phyloP scores from a whole-genome alignment of 768 basidiomycete species.

The Lentinula sp. region DNA sequence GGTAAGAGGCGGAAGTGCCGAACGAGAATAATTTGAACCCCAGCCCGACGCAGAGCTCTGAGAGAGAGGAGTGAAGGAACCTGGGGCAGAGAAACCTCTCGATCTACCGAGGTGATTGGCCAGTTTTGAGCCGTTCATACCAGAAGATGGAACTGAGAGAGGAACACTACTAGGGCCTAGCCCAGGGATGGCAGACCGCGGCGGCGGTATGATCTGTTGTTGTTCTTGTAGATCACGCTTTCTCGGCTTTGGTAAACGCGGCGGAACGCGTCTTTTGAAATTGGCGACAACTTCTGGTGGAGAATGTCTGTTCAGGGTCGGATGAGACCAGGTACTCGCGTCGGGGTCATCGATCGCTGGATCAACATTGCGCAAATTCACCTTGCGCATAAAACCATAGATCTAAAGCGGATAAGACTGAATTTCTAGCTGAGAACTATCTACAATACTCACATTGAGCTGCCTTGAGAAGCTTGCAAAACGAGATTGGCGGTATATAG shows the following conservation, averaged over 20 bases:
- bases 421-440: slow-evolving; percentile 18
- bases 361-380: slow-evolving; percentile 92
- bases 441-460: slow-evolving; percentile 71
- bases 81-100: slow-evolving; percentile 80
- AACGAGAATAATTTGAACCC: slow-evolving; percentile 52
- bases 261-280: slow-evolving; percentile 93
- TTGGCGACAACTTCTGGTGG: slow-evolving; percentile 86
- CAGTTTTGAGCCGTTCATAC: slow-evolving; percentile 32
- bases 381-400: slow-evolving; percentile 98
- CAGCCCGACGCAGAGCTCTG: slow-evolving; percentile 43
- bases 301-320: slow-evolving; percentile 86
- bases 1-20: slow-evolving; percentile 73
- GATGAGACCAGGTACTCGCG: slow-evolving; percentile 95
- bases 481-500: slow-evolving; percentile 92
- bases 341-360: slow-evolving; percentile 94
- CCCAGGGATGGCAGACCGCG: slow-evolving; percentile 62
- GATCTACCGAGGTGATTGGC: slow-evolving; percentile 49
- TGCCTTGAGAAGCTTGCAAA: slow-evolving; percentile 97
- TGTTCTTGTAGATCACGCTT: slow-evolving; percentile 72
- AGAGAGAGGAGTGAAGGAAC: slow-evolving; percentile 68
- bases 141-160: slow-evolving; percentile 53
- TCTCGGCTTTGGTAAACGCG: slow-evolving; percentile 81
- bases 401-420: slow-evolving; percentile 49
- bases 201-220: slow-evolving; percentile 58
- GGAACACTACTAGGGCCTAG: slow-evolving; percentile 49